Evolutionary conservation across 768 basidiomycete genomes (phyloP).

Genomic region (Mycena albidolilacea): DNA sequence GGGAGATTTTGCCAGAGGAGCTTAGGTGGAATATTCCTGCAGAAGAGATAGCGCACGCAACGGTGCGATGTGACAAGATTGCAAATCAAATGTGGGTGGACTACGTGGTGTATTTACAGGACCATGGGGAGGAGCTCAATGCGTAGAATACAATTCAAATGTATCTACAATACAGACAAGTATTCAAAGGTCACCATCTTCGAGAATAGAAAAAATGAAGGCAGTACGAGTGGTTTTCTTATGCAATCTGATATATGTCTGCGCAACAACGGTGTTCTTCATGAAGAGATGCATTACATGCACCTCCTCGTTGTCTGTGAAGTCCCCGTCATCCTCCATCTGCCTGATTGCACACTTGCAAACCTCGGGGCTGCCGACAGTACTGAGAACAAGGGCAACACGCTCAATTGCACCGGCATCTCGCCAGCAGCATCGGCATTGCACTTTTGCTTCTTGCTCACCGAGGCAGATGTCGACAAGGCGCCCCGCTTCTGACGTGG

Average conservation of each 20-base stretch:
- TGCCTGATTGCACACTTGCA: slow-evolving; percentile 11
- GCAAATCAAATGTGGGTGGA: slow-evolving; percentile 27
- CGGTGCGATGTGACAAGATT: slow-evolving; percentile 10
- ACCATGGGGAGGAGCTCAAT: neutral
- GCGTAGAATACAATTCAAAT: neutral
- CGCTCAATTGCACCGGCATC: slow-evolving; percentile 21
- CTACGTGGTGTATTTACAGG: neutral
- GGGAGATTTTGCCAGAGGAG: slow-evolving; percentile 15
- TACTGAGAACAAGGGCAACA: neutral
- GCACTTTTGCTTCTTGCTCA: slow-evolving; percentile 3
- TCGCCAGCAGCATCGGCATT: slow-evolving; percentile 23
- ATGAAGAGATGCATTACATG: slow-evolving; percentile 14
- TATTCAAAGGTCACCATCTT: neutral
- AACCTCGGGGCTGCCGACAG: slow-evolving; percentile 18
- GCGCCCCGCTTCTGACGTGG: slow-evolving; percentile 20
- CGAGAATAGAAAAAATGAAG: neutral
- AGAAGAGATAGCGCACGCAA: neutral
- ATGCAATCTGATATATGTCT: slow-evolving; percentile 12
- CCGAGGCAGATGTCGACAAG: neutral
- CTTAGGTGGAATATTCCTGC: slow-evolving; percentile 8
- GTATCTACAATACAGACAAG: neutral
- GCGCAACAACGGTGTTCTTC: slow-evolving; percentile 20
- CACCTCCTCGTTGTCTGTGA: slow-evolving; percentile 17
- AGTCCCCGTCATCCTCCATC: slow-evolving; percentile 31
- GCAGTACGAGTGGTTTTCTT: slow-evolving; percentile 16